Percentiles rank a stretch among this genome's conserved stretches.
phyloP scores from a whole-genome alignment of 208 protist species.

The Angomonas deanei region DNA sequence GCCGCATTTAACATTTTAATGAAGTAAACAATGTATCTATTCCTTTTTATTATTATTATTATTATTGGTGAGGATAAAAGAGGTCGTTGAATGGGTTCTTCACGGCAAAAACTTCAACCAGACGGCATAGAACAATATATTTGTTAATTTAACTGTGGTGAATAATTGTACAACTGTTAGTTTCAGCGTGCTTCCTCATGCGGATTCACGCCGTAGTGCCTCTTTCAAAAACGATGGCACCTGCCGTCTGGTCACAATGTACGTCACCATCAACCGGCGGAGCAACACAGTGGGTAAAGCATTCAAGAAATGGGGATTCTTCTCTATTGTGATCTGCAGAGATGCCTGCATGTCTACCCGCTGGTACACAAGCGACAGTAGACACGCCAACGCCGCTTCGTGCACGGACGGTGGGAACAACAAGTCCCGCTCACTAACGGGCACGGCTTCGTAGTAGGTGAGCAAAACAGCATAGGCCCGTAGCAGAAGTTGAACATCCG shows the following conservation, averaged over 20 bases:
- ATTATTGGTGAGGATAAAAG: background rate
- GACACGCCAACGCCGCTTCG: too few species aligned
- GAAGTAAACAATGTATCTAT: too few species aligned
- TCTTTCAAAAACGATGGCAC: background rate
- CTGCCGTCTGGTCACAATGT: background rate
- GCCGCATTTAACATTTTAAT: constrained; percentile 76
- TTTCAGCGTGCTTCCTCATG: background rate
- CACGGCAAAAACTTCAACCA: background rate
- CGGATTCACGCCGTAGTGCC: background rate
- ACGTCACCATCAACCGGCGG: background rate
- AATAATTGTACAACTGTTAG: background rate
- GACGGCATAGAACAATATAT: too few species aligned
- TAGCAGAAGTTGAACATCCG: too few species aligned
- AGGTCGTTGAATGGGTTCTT: background rate
- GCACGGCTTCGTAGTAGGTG: too few species aligned
- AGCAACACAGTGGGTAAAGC: background rate
- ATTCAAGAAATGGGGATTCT: background rate
- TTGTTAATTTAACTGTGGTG: background rate
- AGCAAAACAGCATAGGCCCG: too few species aligned
- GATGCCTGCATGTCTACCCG: too few species aligned
- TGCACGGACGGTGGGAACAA: too few species aligned
- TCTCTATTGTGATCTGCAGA: background rate
- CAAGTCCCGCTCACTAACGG: too few species aligned
- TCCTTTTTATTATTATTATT: too few species aligned
- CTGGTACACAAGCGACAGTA: too few species aligned